Evolutionary conservation across 805 yeast species (phyloP), one percentile per base, ranked within the genome.

Genomic region (Millerozyma acaciae): DNA sequence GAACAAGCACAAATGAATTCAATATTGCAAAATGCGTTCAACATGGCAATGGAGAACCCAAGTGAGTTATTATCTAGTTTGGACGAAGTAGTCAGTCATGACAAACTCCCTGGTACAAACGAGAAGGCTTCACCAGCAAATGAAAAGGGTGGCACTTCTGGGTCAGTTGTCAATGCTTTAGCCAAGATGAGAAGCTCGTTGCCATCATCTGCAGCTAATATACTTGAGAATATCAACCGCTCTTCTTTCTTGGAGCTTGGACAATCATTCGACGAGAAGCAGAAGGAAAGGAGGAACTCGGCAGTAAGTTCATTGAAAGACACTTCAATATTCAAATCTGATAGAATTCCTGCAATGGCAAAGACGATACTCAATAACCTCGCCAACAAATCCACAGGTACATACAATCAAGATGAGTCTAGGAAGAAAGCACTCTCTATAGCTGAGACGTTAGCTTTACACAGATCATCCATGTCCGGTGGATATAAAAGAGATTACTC

Each of bases 11-110:
- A 69, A 37, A 70, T 83, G 76, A 79, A 76, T 46, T 82, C 76
- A 43, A 83, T 83, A 42, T 71, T 83, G 68, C 86, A 80, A 42
- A 80, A 80, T 57, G 93, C 90, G 1, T 70, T 83, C 61, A 75
- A 75, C 29, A 69, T 84, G 80, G 93, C 89, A 0, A 76, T 78
- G 68, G 81, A 76, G 39, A 76, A 79, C 39, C 82, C 82, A 43
- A 51, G 54, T 47, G 55, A 73, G 55, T 47, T 70, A 47, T 49
- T 66, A 58, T 57, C 54, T 3, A 60, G 57, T 28, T 40, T 63
- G 32, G 55, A 53, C 8, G 42, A 42, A 6, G 42, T 22, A 10
- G 27, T 30, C 14, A 16, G 17, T 28, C 30, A 22, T 33, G 16
- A 34, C 6, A 22, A 39, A 21, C 30, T 18, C 12, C n/a, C n/a